Conservation (phyloP, 2,329 filamentous ascomycete species). For the Phialemoniopsis sp. region DNA sequence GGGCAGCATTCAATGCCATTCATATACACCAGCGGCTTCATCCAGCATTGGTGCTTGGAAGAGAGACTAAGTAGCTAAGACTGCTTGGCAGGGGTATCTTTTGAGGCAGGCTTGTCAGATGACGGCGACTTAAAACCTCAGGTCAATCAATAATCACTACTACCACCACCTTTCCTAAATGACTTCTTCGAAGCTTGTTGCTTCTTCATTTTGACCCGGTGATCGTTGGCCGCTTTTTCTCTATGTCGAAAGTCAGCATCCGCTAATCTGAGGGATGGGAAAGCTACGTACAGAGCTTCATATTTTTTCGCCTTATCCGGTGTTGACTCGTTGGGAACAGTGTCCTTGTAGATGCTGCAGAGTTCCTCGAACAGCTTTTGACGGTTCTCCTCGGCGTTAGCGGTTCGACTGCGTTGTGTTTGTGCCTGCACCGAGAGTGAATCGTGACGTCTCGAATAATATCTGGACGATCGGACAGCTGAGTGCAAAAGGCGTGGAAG, state of each 20-base stretch:
- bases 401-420: conserved; percentile 43
- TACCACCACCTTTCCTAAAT: conserved; percentile 26
- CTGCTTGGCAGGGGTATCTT: too few species aligned
- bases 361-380: conserved; percentile 43
- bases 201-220: conserved; percentile 44
- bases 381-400: conserved; percentile 50
- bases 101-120: too few species aligned
- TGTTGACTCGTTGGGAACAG: conserved; percentile 42
- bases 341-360: conserved; percentile 38
- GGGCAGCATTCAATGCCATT: too few species aligned
- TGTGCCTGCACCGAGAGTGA: conserved; percentile 52
- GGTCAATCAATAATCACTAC: conserved; percentile 1
- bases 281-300: conserved; percentile 37
- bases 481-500: conserved; percentile 44
- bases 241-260: too few species aligned
- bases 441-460: conserved; percentile 48
- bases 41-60: too few species aligned
- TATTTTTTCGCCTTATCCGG: conserved; percentile 43
- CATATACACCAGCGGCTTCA: too few species aligned
- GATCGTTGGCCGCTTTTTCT: conserved; percentile 39
- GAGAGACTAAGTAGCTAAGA: too few species aligned
- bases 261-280: background rate
- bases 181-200: conserved; percentile 46
- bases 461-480: conserved; percentile 45
- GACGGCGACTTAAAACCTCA: too few species aligned